Conservation (phyloP, 2,329 filamentous ascomycete genomes). For the Epichloe coenophiala region DNA sequence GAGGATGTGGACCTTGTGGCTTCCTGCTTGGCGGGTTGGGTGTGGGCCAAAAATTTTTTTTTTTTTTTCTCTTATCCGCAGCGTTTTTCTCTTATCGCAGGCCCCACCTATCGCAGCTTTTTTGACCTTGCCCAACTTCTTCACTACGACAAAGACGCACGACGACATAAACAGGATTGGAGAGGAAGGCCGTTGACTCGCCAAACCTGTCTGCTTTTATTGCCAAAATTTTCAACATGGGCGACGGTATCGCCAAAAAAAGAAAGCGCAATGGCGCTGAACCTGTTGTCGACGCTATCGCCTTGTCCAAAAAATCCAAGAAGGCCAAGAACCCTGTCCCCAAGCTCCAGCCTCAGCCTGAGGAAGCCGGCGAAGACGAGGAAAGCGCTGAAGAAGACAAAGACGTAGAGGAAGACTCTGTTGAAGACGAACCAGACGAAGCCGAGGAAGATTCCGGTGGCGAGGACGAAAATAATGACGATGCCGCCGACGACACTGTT, state of each 20-base stretch:
- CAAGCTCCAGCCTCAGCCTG: constrained; percentile 15
- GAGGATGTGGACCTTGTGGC: too few species aligned
- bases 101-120: constrained; percentile 4
- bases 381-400: constrained; percentile 16
- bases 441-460: constrained; percentile 12
- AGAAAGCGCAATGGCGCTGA: constrained; percentile 28
- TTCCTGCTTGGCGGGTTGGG: too few species aligned
- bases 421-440: constrained; percentile 15
- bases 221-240: constrained; percentile 14
- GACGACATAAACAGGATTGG: background rate
- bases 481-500: constrained; percentile 14
- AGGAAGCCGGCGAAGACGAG: constrained; percentile 15
- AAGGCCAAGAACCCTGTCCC: constrained; percentile 26
- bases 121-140: background rate
- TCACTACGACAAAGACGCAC: background rate
- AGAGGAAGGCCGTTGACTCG: background rate
- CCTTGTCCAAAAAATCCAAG: constrained; percentile 25
- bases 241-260: constrained; percentile 29
- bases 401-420: constrained; percentile 10
- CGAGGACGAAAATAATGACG: constrained; percentile 9
- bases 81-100: constrained; percentile 8
- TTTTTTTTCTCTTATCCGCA: constrained; percentile 10
- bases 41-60: background rate
- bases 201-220: background rate
- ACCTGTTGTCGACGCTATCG: constrained; percentile 10